These are phyloP conservation scores for Artemisia tridentata DNA, from an alignment of 129 eudicot genomes.

Conservation along the genomic window DNA sequence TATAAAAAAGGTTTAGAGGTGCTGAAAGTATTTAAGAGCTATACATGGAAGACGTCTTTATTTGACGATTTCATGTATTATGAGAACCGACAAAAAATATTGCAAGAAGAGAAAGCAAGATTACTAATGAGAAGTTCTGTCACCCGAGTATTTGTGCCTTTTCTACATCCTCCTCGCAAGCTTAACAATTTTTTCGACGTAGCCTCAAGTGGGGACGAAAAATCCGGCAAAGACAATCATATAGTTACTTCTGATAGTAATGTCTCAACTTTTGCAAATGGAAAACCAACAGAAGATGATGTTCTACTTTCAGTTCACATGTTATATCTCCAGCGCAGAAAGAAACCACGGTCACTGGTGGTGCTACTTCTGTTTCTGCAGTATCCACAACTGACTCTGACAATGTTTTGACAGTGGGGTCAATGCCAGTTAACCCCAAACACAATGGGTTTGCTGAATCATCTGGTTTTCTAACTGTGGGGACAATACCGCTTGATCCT, in stretches of 20 bases:
- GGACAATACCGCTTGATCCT: slow-evolving; percentile 76
- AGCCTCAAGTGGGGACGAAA: slow-evolving; percentile 38
- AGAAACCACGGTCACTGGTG: slow-evolving; percentile 11
- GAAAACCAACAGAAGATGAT: slow-evolving; percentile 27
- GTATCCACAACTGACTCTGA: slow-evolving; percentile 7
- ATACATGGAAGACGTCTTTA: slow-evolving; percentile 60
- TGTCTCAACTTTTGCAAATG: slow-evolving; percentile 21
- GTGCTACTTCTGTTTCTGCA: slow-evolving; percentile 2
- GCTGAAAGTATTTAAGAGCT: slow-evolving; percentile 71
- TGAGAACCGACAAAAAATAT: slow-evolving; percentile 70
- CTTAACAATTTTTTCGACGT: slow-evolving; percentile 32
- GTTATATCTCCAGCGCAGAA: slow-evolving; percentile 35
- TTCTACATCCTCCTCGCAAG: slow-evolving; percentile 56
- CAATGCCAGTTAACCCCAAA: slow-evolving; percentile 54
- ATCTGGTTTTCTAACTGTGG: slow-evolving; percentile 58
- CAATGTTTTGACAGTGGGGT: slow-evolving; percentile 57
- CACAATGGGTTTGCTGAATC: slow-evolving; percentile 35
- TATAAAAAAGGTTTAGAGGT: slow-evolving; percentile 76
- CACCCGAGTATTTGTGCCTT: slow-evolving; percentile 47
- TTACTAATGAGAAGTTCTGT: slow-evolving; percentile 50
- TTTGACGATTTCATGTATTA: slow-evolving; percentile 93
- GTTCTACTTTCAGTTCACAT: slow-evolving; percentile 42
- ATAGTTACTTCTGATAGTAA: slow-evolving; percentile 15
- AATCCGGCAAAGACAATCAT: slow-evolving; percentile 27
- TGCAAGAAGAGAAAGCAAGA: slow-evolving; percentile 77